These are phyloP conservation scores for Panaeolus papilionaceus DNA, from an alignment of 768 basidiomycete species.

Conservation along the genomic window DNA sequence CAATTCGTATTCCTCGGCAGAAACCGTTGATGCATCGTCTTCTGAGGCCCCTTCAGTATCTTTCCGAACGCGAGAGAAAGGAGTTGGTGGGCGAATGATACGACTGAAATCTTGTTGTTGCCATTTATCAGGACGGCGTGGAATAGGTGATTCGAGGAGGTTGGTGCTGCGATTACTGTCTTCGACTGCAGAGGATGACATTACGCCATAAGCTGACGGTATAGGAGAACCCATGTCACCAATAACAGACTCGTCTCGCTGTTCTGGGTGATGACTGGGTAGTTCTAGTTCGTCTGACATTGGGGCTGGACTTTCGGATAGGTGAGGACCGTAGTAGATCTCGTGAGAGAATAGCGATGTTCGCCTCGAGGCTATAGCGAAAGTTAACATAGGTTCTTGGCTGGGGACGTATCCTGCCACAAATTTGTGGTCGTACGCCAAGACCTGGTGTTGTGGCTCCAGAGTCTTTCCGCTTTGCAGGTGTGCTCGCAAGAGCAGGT, in stretches of 20 bases:
- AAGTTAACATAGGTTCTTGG: neutral
- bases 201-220: neutral
- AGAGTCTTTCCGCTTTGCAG: neutral
- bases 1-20: neutral
- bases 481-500: neutral
- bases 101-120: slow-evolving; percentile 6
- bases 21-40: neutral
- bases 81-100: neutral
- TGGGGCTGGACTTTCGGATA: neutral
- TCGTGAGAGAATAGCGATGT: neutral
- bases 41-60: neutral
- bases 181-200: slow-evolving; percentile 4
- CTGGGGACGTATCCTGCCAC: neutral
- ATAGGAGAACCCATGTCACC: neutral
- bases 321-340: neutral
- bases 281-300: neutral
- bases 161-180: slow-evolving; percentile 6
- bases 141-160: slow-evolving; percentile 1
- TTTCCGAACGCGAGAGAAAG: neutral
- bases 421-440: neutral
- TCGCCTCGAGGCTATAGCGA: neutral
- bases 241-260: neutral
- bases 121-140: slow-evolving; percentile 4
- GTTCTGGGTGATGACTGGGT: neutral
- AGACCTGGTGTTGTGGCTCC: slow-evolving; percentile 1